Evolutionary conservation across 495 filamentous ascomycete genomes (phyloP), one percentile per base, ranked within the genome.

Genomic region (Cryomyces minteri): DNA sequence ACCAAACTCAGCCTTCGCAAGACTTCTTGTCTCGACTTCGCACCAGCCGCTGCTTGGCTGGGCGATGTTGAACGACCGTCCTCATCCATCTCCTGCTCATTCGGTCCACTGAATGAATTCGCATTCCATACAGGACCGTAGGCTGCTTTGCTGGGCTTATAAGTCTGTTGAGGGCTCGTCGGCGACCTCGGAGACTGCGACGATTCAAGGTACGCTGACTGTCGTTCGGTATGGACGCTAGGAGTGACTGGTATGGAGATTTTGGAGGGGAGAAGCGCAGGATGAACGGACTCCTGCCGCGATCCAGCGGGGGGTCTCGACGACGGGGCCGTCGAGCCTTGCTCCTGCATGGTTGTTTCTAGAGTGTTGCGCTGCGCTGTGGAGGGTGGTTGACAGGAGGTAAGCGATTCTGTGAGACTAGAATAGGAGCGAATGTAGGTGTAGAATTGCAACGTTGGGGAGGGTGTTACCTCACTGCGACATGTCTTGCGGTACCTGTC

Each of bases 1-100:
- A 41, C 28, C 31, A 76, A 53, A 53, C 74, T 84, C 55, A 84
- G 61, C 25, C 77, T 72, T 14, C 74, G 73, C 36, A 85, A 56
- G 14, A 82, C 64, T 9, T 87, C 78, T 9, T 67, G 63, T 43
- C 73, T 68, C 2, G 73, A 69, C 42, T 64, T 67, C 11, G 68
- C 70, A 33, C 72, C 71, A 14, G 66, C 68, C 4, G 63, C 67
- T 11, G 68, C 59, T 50, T 76, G 60, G 31, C 52, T 61, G 9
- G 69, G 61, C 11, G 70, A 69, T 44, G 55, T 57, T 46, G 51
- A 41, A 50, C 39, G 11, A 12, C 34, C 34, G 4, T 34, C 43
- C 43, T 5, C 32, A 34, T 12, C 28, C 39, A 5, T 14, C 31
- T 6, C 33, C 34, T 25, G 32, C 31, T 38, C 31, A 11, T 29